These are phyloP conservation scores for Meredithiella fracta DNA, from an alignment of 2,329 filamentous ascomycete genomes.

Conservation along the genomic window DNA sequence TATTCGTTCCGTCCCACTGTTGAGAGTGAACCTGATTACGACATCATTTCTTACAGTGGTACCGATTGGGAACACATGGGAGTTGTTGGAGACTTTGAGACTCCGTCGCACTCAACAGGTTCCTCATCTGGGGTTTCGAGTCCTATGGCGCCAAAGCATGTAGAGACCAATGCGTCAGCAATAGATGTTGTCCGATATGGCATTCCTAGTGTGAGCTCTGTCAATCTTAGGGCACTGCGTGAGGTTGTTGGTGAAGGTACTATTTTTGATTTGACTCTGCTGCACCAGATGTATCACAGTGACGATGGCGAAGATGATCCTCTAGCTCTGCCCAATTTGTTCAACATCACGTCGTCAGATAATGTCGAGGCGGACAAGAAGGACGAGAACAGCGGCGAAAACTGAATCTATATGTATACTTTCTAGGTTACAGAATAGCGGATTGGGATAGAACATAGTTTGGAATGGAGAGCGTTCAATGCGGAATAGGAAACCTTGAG, in stretches of 20 bases:
- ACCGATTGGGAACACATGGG: no score
- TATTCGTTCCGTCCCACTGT: no score
- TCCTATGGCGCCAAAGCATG: background rate
- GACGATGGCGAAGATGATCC: background rate
- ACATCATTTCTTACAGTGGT: no score
- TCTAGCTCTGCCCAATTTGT: background rate
- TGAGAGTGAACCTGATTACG: no score
- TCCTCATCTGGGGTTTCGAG: no score
- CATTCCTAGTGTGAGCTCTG: background rate
- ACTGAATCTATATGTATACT: no score
- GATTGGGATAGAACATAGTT: no score
- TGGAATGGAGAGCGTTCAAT: no score
- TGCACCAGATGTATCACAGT: background rate
- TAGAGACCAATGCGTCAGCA: background rate
- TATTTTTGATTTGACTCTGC: background rate
- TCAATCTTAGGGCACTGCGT: background rate
- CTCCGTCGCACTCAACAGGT: background rate
- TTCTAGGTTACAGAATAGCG: no score
- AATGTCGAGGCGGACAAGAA: background rate
- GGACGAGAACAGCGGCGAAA: background rate
- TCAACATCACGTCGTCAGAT: background rate
- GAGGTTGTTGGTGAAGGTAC: background rate
- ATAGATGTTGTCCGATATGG: background rate
- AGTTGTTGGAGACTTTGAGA: background rate
- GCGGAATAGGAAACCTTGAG: no score